Percentiles rank a stretch among this genome's conserved stretches.
Evolutionary conservation across 495 filamentous ascomycete species (phyloP).

Genomic region (Neurospora sp.): DNA sequence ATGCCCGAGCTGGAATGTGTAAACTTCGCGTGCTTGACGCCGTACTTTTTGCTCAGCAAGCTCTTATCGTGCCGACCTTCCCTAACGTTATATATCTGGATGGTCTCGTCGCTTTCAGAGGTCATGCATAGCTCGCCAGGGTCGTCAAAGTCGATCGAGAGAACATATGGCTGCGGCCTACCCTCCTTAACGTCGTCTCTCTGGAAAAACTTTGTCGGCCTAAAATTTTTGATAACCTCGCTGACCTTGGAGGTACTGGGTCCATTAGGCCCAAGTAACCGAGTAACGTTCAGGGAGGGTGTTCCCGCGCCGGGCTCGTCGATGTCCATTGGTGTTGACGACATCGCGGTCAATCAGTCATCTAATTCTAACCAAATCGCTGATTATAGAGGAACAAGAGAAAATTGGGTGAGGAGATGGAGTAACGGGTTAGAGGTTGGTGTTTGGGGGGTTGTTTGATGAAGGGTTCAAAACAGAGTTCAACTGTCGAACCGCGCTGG

Average conservation of each 20-base stretch:
- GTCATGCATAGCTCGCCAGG: slow-evolving; percentile 81
- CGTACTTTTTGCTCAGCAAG: slow-evolving; percentile 86
- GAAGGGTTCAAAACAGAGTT: background rate
- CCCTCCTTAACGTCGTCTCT: slow-evolving; percentile 35
- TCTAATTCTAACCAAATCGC: background rate
- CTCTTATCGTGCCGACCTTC: slow-evolving; percentile 80
- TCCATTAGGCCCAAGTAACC: slow-evolving; percentile 21
- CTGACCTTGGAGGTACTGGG: slow-evolving; percentile 32
- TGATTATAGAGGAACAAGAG: background rate
- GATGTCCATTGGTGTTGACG: slow-evolving; percentile 44
- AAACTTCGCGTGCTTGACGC: slow-evolving; percentile 86
- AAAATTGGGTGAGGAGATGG: background rate
- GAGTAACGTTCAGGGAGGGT: slow-evolving; percentile 29
- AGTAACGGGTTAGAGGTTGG: background rate
- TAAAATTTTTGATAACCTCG: slow-evolving; percentile 37
- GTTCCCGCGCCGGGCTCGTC: slow-evolving; percentile 32
- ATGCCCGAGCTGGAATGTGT: slow-evolving; percentile 80
- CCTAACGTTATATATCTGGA: slow-evolving; percentile 87
- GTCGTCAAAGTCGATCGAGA: slow-evolving; percentile 92
- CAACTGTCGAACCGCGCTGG: background rate
- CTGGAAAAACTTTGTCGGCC: slow-evolving; percentile 42
- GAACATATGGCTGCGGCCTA: slow-evolving; percentile 29
- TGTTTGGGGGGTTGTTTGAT: background rate
- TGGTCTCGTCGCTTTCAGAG: slow-evolving; percentile 80
- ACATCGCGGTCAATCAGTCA: slow-evolving; percentile 22